Conservation (phyloP, 495 filamentous ascomycete genomes). For the Pseudevernia furfuracea region DNA sequence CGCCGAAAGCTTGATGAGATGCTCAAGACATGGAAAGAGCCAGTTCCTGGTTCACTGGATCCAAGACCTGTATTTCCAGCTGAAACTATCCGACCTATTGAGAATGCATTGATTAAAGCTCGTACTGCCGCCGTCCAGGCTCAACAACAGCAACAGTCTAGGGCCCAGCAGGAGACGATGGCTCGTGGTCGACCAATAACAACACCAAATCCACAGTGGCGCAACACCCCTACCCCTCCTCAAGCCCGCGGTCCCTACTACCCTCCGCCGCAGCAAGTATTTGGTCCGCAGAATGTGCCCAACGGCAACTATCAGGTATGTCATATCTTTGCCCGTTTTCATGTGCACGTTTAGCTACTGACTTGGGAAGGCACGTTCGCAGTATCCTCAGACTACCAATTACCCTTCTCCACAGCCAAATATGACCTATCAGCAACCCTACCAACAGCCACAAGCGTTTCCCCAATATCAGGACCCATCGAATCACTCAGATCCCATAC, state of each 20-base stretch:
- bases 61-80: constrained; percentile 78
- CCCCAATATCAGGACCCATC: constrained; percentile 16
- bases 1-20: constrained; percentile 90
- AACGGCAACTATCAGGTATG: constrained; percentile 37
- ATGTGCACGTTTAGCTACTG: constrained; percentile 21
- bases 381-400: constrained; percentile 29
- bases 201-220: constrained; percentile 45
- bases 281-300: constrained; percentile 23
- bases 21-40: constrained; percentile 97
- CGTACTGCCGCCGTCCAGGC: constrained; percentile 66
- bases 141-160: constrained; percentile 54
- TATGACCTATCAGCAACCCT: constrained; percentile 26
- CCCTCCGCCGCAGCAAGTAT: constrained; percentile 25
- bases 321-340: constrained; percentile 19
- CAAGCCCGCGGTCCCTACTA: constrained; percentile 39
- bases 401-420: constrained; percentile 37
- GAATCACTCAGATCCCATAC: constrained; percentile 60
- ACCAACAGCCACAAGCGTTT: constrained; percentile 18
- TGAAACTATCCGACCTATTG: constrained; percentile 79
- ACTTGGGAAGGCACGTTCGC: constrained; percentile 9
- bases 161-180: constrained; percentile 56
- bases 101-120: constrained; percentile 85
- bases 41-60: constrained; percentile 84
- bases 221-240: constrained; percentile 65
- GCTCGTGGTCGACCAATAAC: constrained; percentile 47